A percentile compares a stretch with the other conserved stretches of the same genome.
phyloP scores from a whole-genome alignment of 2,329 filamentous ascomycete species.

The Cladophialophora immunda region DNA sequence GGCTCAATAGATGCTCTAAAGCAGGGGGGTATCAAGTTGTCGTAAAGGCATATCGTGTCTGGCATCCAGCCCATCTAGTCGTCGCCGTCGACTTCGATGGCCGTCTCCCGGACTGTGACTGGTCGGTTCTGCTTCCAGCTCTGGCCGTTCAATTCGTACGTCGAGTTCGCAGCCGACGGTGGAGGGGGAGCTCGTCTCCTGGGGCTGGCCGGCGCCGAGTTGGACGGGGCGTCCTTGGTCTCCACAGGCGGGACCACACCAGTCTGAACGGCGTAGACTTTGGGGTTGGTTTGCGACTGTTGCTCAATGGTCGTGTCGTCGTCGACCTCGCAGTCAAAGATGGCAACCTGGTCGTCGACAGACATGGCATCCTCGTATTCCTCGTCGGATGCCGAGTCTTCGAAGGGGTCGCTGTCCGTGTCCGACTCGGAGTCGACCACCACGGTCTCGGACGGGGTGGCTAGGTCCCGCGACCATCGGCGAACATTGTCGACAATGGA shows the following conservation, averaged over 20 bases:
- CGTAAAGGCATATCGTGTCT: slow-evolving; percentile 8
- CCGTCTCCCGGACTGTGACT: slow-evolving; percentile 31
- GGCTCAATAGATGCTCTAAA: slow-evolving; percentile 9
- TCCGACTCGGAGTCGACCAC: slow-evolving; percentile 34
- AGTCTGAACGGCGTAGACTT: slow-evolving; percentile 20
- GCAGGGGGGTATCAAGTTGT: slow-evolving; percentile 20
- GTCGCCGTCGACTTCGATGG: slow-evolving; percentile 33
- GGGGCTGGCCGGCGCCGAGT: slow-evolving; percentile 13
- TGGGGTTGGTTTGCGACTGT: slow-evolving; percentile 8
- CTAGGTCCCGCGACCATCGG: slow-evolving; percentile 34
- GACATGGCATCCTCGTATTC: slow-evolving; percentile 23
- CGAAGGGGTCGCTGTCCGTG: slow-evolving; percentile 34
- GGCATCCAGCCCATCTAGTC: slow-evolving; percentile 23
- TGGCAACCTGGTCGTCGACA: slow-evolving; percentile 28
- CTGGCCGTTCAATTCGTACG: slow-evolving; percentile 29
- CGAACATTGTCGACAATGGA: slow-evolving; percentile 37
- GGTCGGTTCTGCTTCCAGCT: slow-evolving; percentile 34
- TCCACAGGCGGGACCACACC: slow-evolving; percentile 9
- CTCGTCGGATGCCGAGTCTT: slow-evolving; percentile 29
- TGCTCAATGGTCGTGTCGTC: slow-evolving; percentile 23
- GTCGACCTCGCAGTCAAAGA: slow-evolving; percentile 33
- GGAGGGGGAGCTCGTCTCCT: slow-evolving; percentile 29
- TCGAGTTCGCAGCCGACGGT: slow-evolving; percentile 17
- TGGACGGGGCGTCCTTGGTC: slow-evolving; percentile 21
- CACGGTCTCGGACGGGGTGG: slow-evolving; percentile 32